Percentiles rank a stretch among this genome's conserved stretches.
Conservation (phyloP, 2,329 filamentous ascomycete genomes). For the Sclerotiophoma versabilis region DNA sequence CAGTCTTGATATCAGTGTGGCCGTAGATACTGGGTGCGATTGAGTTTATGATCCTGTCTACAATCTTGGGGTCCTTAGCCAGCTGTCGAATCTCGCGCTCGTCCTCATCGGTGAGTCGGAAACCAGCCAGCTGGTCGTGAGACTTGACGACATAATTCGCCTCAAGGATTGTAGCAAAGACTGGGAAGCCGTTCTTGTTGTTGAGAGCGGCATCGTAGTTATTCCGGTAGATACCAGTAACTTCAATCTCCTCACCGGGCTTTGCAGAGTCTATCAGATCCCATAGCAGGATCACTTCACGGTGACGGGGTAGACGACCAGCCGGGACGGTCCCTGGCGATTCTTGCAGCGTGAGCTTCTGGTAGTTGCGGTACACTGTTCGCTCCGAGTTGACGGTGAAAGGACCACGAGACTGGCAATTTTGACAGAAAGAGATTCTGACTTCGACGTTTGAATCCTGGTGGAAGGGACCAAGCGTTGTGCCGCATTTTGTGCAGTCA, state of each 20-base stretch:
- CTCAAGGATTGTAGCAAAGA: slow-evolving; percentile 96
- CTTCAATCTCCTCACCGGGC: slow-evolving; percentile 95
- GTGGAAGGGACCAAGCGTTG: slow-evolving; percentile 93
- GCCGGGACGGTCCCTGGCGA: slow-evolving; percentile 96
- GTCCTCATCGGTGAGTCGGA: slow-evolving; percentile 93
- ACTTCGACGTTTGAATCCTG: slow-evolving; percentile 97
- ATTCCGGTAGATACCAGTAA: slow-evolving; percentile 96
- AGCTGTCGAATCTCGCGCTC: slow-evolving; percentile 88
- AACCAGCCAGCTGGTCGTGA: slow-evolving; percentile 96
- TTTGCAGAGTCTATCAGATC: slow-evolving; percentile 97
- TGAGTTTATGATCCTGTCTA: slow-evolving; percentile 90
- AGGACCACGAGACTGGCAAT: slow-evolving; percentile 91
- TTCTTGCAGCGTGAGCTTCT: slow-evolving; percentile 96
- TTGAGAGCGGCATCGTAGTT: slow-evolving; percentile 98
- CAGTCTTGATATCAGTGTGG: slow-evolving; percentile 96
- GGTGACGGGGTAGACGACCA: slow-evolving; percentile 88
- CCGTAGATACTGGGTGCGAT: slow-evolving; percentile 98
- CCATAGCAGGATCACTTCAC: slow-evolving; percentile 95
- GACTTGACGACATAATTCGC: slow-evolving; percentile 97
- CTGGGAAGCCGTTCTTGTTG: slow-evolving; percentile 97
- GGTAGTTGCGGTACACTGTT: slow-evolving; percentile 98
- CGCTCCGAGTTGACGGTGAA: slow-evolving; percentile 97
- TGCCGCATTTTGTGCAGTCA: slow-evolving; percentile 90
- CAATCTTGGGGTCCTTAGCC: slow-evolving; percentile 86
- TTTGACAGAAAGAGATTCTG: slow-evolving; percentile 95